A percentile compares a stretch with the other conserved stretches of the same genome.
phyloP scores from a whole-genome alignment of 2,329 filamentous ascomycete genomes.

The Epichloe gansuensis region DNA sequence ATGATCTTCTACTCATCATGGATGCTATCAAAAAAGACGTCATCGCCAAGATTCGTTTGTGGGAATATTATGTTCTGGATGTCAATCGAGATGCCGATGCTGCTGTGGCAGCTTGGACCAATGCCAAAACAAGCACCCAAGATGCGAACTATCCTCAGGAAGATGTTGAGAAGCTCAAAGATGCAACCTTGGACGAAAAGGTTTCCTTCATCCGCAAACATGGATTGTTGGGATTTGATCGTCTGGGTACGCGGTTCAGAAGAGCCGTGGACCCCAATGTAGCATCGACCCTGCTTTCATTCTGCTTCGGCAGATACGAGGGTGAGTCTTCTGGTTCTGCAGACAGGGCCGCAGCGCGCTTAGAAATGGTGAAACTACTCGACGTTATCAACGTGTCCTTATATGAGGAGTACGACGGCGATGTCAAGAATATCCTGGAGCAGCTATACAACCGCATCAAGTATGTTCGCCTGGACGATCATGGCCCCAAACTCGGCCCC shows the following conservation, averaged over 20 bases:
- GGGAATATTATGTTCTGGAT: constrained; percentile 87
- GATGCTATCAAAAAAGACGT: constrained; percentile 71
- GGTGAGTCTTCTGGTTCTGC: constrained; percentile 28
- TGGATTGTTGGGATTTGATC: constrained; percentile 57
- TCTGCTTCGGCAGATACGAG: constrained; percentile 48
- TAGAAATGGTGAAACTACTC: constrained; percentile 50
- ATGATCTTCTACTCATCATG: constrained; percentile 73
- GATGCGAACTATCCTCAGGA: constrained; percentile 23
- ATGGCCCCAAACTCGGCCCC: constrained; percentile 75
- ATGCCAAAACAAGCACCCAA: constrained; percentile 42
- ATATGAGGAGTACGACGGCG: constrained; percentile 83
- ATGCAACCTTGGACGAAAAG: constrained; percentile 32
- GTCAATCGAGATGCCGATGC: constrained; percentile 58
- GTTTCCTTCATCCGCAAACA: constrained; percentile 54
- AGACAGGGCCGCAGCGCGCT: constrained; percentile 36
- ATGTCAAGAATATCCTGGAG: constrained; percentile 70
- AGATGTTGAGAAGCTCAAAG: constrained; percentile 33
- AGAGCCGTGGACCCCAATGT: constrained; percentile 57
- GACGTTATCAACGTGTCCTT: constrained; percentile 78
- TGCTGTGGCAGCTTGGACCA: constrained; percentile 58
- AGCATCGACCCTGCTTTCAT: constrained; percentile 42
- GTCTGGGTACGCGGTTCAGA: constrained; percentile 67
- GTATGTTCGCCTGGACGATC: constrained; percentile 82
- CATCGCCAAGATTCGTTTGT: constrained; percentile 64
- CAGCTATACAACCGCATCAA: constrained; percentile 92